Base-by-base conservation (phyloP, 371 early-diverging fungal genomes). In the Mortierella sp. region DNA sequence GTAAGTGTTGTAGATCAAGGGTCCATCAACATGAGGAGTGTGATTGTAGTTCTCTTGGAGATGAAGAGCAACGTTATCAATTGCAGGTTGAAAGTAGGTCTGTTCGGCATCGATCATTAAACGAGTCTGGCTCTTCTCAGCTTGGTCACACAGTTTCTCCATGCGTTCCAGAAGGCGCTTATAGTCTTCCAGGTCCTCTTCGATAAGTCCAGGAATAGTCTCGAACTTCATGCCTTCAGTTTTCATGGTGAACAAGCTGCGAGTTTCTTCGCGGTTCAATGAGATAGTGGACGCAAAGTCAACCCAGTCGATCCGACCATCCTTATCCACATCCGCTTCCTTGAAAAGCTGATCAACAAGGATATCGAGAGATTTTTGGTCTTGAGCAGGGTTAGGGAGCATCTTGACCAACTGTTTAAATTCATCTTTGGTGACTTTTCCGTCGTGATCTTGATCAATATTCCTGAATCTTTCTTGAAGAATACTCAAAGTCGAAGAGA, bases 71-170 rank as follows among this genome's bases (percentile, higher is more conserved):
- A 95, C 87, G 64, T 92, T 90, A 84, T 96, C 96, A 82, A 98
- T 95, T 32, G 95, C 94, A 5, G 93, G 91, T 84, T 97, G 97
- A 86, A 96, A 96, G 75, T 90, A 89, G 17, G 86, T 89, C 83
- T 96, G 96, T 81, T 97, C 97, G 54, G 97, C 98, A 82, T 97
- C 98, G 12, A 96, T 85, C 91, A 96, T 92, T 32, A 96, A 78
- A 8, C 93, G 88, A 15, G 95, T 95, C 15, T 88, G 83, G 22
- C 79, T 73, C n/a, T 83, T 62, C 22, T 83, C 74, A 12, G 96
- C 95, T 65, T 90, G 83, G 31, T 85, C 77, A 62, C 89, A 89
- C 1, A 96, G 84, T n/a, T 84, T 75, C 35, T 91, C 86, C n/a
- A 96, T 70, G 37, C 95, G 91, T 9, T 64, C 54, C 47, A 95